Percentiles rank a stretch among this genome's conserved stretches.
phyloP scores from a whole-genome alignment of 768 basidiomycete genomes.

The Pleurotus platypus region DNA sequence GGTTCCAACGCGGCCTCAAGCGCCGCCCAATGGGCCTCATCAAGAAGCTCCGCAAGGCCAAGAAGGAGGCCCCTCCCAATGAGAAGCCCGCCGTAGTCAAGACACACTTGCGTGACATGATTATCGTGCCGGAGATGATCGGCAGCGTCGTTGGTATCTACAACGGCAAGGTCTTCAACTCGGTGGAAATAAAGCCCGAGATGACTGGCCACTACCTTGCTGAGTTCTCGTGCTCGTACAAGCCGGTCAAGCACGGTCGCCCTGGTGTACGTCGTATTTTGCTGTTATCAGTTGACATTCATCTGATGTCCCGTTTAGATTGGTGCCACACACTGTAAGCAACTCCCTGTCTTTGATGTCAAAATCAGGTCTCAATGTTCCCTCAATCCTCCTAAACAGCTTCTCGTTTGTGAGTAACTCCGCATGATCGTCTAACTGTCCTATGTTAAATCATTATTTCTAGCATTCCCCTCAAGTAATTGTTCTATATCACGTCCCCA shows the following conservation, averaged over 20 bases:
- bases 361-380: slow-evolving; percentile 6
- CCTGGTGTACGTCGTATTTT: slow-evolving; percentile 75
- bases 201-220: slow-evolving; percentile 99
- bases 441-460: slow-evolving; percentile 10
- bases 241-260: slow-evolving; percentile 99
- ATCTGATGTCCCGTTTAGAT: slow-evolving; percentile 43
- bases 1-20: slow-evolving; percentile 99
- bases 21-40: slow-evolving; percentile 98
- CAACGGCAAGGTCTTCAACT: slow-evolving; percentile 96
- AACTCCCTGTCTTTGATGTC: neutral
- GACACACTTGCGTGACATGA: slow-evolving; percentile 99
- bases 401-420: slow-evolving; percentile 64
- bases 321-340: slow-evolving; percentile 87
- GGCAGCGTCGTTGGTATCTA: slow-evolving; percentile 97
- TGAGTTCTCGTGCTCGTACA: slow-evolving; percentile 96
- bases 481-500: slow-evolving; percentile 10
- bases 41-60: slow-evolving; percentile 99
- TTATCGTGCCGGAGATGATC: slow-evolving; percentile 99
- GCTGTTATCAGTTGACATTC: slow-evolving; percentile 6
- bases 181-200: slow-evolving; percentile 99
- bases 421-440: neutral
- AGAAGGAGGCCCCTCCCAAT: slow-evolving; percentile 98
- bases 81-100: slow-evolving; percentile 99
- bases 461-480: slow-evolving; percentile 95
- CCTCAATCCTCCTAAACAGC: slow-evolving; percentile 34